These are phyloP conservation scores for Sporothrix sp. DNA, from an alignment of 2,329 filamentous ascomycete genomes.

Conservation along the genomic window DNA sequence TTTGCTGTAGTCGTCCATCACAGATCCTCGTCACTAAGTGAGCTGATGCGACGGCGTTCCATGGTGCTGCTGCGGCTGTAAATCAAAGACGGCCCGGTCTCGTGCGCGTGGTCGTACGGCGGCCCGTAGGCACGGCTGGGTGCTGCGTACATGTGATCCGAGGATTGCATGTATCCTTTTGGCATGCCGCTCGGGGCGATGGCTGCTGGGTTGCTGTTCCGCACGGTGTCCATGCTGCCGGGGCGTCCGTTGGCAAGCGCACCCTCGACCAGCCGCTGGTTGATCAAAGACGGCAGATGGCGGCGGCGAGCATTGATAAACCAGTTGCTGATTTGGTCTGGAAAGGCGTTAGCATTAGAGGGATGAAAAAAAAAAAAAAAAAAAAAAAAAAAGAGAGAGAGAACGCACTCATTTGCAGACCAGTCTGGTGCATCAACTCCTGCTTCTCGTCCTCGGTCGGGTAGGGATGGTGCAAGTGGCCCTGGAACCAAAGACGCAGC, in stretches of 20 bases:
- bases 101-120: neutral
- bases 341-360: too few species aligned
- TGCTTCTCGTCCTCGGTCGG: slow-evolving; percentile 84
- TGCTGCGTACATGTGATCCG: neutral
- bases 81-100: neutral
- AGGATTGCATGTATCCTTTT: neutral
- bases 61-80: slow-evolving; percentile 24
- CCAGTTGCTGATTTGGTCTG: slow-evolving; percentile 69
- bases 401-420: slow-evolving; percentile 63
- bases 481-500: slow-evolving; percentile 67
- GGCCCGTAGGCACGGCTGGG: neutral
- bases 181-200: neutral
- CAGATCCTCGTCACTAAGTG: slow-evolving; percentile 41
- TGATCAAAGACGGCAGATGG: slow-evolving; percentile 51
- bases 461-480: slow-evolving; percentile 72
- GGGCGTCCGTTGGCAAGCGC: too few species aligned
- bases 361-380: neutral
- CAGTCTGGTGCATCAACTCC: slow-evolving; percentile 65
- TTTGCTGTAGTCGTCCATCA: slow-evolving; percentile 34
- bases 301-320: slow-evolving; percentile 69
- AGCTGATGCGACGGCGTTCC: slow-evolving; percentile 23
- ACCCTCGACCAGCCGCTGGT: too few species aligned
- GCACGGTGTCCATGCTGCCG: slow-evolving; percentile 33
- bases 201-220: slow-evolving; percentile 22
- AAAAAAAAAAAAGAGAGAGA: slow-evolving; percentile 6